A percentile compares a stretch with the other conserved stretches of the same genome.
Evolutionary conservation across 768 basidiomycete species (phyloP).

Genomic region (Termitomyces sp.): DNA sequence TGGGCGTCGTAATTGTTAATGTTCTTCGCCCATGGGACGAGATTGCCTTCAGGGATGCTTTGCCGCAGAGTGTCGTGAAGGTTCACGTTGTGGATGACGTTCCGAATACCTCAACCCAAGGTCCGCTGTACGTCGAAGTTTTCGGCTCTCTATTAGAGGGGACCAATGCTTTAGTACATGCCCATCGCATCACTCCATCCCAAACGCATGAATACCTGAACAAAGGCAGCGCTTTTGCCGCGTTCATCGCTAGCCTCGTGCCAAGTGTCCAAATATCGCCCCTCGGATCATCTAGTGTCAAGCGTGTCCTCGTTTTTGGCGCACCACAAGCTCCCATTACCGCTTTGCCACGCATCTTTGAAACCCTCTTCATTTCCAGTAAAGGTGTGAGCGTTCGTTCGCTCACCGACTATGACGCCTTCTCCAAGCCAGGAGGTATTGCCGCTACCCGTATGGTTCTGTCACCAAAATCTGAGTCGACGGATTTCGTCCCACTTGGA

Average conservation of each 20-base stretch:
- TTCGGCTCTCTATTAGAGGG: slow-evolving; percentile 50
- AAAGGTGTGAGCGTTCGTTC: slow-evolving; percentile 52
- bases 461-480: slow-evolving; percentile 33
- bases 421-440: slow-evolving; percentile 69
- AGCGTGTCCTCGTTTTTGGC: slow-evolving; percentile 64
- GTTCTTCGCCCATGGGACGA: slow-evolving; percentile 84
- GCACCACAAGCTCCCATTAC: slow-evolving; percentile 51
- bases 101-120: slow-evolving; percentile 52
- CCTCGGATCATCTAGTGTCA: slow-evolving; percentile 41
- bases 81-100: slow-evolving; percentile 82
- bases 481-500: slow-evolving; percentile 46
- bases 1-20: slow-evolving; percentile 69
- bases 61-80: slow-evolving; percentile 54
- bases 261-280: slow-evolving; percentile 30
- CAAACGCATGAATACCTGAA: slow-evolving; percentile 48
- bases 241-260: slow-evolving; percentile 31
- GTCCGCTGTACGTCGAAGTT: slow-evolving; percentile 68
- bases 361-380: slow-evolving; percentile 51
- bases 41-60: slow-evolving; percentile 45
- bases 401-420: slow-evolving; percentile 66
- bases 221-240: slow-evolving; percentile 35
- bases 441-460: slow-evolving; percentile 67
- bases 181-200: slow-evolving; percentile 55
- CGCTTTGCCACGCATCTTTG: slow-evolving; percentile 48
- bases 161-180: slow-evolving; percentile 36